Evolutionary conservation across 331 rosid species (phyloP), one percentile per base, ranked within the genome.

Genomic region (Spiraea crenata): DNA sequence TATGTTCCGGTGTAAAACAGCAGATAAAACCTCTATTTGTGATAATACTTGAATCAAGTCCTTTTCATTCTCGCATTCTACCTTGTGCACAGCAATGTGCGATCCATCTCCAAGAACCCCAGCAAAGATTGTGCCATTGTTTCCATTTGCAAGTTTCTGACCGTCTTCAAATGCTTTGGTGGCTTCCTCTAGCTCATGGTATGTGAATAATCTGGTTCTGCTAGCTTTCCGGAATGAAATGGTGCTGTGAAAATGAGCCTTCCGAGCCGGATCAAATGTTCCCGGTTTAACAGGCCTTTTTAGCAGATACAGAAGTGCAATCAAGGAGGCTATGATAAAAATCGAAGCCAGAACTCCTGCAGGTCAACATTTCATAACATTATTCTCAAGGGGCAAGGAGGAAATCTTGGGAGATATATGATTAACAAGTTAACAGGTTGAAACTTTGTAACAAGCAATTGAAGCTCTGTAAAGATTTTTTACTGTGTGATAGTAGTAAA

Each of bases 261-360:
- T 70, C 38, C 74, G 82, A 46, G 86, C 79, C 0, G 83, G 71
- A 69, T 86, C 87, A 44, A 75, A 83, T 65, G 82, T 79, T 42
- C 75, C 81, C 3, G 78, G 86, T 48, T 78, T 84, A 48, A 34
- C 77, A 13, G 88, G 87, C 69, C 84, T 74, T 80, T 77, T 89
- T 16, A 88, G 83, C 47, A 89, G 80, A 69, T 62, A 89, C 19
- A 86, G 80, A 20, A 95, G 85, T 54, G 90, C 86, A 19, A 64
- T 41, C 73, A 89, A 54, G 66, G 96, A 87, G 73, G 88, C 95
- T 57, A 86, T 76, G 71, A 91, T 79, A 68, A 91, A 85, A 62
- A 81, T 63, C 5, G 92, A 83, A 80, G 91, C 92, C 69, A 95
- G 87, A 79, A 89, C 77, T 76, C 99, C 99, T 95, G 92, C 83